Conservation (phyloP, 2,329 filamentous ascomycete species). For the Periconia sp. region DNA sequence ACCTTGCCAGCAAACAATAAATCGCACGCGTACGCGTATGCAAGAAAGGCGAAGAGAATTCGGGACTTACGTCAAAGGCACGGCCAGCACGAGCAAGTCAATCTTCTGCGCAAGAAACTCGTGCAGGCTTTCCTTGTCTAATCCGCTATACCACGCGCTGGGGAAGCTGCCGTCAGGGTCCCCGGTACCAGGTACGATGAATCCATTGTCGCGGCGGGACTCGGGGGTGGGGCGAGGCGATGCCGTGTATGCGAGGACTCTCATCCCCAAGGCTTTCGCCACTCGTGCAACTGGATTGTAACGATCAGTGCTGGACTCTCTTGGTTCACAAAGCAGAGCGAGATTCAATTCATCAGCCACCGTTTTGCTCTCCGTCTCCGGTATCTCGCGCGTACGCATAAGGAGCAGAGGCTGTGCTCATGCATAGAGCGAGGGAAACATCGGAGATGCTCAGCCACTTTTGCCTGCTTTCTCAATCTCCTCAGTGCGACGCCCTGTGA, state of each 20-base stretch:
- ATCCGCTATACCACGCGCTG: conserved; percentile 59
- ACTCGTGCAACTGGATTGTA: conserved; percentile 54
- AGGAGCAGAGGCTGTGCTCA: too few species aligned
- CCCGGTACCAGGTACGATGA: conserved; percentile 68
- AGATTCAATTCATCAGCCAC: not conserved
- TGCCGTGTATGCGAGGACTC: conserved; percentile 74
- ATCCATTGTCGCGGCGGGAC: conserved; percentile 64
- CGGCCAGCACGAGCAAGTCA: conserved; percentile 58
- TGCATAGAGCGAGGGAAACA: too few species aligned
- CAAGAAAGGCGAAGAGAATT: not conserved
- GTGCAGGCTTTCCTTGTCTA: conserved; percentile 54
- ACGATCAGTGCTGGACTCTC: conserved; percentile 5
- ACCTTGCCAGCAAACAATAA: not conserved
- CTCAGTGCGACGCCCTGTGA: too few species aligned
- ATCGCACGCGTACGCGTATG: not conserved
- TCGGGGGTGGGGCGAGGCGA: conserved; percentile 67
- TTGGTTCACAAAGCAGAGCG: not conserved
- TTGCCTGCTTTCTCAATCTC: too few species aligned
- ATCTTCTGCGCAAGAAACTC: conserved; percentile 58
- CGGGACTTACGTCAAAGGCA: conserved; percentile 55
- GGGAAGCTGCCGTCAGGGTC: conserved; percentile 60
- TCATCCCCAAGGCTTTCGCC: conserved; percentile 67
- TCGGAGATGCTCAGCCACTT: too few species aligned
- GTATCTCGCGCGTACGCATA: too few species aligned
- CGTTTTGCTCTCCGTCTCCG: too few species aligned